These are phyloP conservation scores for Lathyrus oleraceus DNA, from an alignment of 306 rosid genomes.

Conservation along the genomic window DNA sequence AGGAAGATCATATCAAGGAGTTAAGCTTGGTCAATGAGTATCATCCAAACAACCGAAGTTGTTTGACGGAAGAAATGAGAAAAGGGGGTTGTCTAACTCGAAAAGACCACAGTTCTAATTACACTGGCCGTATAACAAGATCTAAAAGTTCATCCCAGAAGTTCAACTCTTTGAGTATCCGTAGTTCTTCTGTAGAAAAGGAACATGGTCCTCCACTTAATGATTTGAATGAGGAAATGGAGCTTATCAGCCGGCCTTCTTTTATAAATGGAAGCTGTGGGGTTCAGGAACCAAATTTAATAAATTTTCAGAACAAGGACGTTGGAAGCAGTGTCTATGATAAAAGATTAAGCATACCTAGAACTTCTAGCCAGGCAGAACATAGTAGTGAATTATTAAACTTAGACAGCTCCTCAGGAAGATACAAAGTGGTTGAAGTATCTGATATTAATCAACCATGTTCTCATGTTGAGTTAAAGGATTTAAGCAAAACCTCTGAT, in stretches of 20 bases:
- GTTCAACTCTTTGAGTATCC: slow-evolving; percentile 37
- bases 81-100: slow-evolving; percentile 32
- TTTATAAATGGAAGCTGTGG: slow-evolving; percentile 30
- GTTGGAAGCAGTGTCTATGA: slow-evolving; percentile 35
- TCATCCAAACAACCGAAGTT: slow-evolving; percentile 36
- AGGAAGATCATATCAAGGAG: slow-evolving; percentile 42
- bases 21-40: slow-evolving; percentile 43
- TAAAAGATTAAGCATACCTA: slow-evolving; percentile 45
- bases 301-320: slow-evolving; percentile 38
- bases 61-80: slow-evolving; percentile 44
- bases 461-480: slow-evolving; percentile 18
- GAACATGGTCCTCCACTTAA: slow-evolving; percentile 39
- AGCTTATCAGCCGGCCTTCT: slow-evolving; percentile 29
- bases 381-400: slow-evolving; percentile 30
- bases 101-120: slow-evolving; percentile 28
- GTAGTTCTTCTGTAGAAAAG: slow-evolving; percentile 34
- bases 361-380: slow-evolving; percentile 38
- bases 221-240: slow-evolving; percentile 39
- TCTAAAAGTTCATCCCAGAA: slow-evolving; percentile 47
- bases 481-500: slow-evolving; percentile 35
- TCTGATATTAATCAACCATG: slow-evolving; percentile 21
- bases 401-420: slow-evolving; percentile 33
- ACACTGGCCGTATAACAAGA: slow-evolving; percentile 46
- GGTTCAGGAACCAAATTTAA: slow-evolving; percentile 34
- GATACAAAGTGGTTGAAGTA: slow-evolving; percentile 32